These are phyloP conservation scores for Irpex lacteus DNA, from an alignment of 1,284 basidiomycete species.

Conservation along the genomic window DNA sequence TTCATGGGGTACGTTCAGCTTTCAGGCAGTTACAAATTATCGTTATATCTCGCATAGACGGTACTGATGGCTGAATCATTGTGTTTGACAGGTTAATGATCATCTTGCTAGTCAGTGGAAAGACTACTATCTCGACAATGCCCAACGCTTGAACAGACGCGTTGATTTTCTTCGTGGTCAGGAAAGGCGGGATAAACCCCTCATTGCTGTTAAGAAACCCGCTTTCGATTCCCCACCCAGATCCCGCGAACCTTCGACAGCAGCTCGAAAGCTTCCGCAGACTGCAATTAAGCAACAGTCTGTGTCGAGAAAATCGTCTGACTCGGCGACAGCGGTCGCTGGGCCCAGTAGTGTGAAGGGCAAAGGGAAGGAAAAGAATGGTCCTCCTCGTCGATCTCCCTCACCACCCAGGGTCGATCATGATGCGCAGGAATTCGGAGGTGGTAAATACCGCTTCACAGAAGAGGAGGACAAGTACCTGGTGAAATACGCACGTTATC, in stretches of 20 bases:
- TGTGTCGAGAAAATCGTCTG: not conserved
- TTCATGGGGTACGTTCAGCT: constrained; percentile 37
- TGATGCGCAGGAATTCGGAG: constrained; percentile 39
- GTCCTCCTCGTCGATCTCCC: constrained; percentile 58
- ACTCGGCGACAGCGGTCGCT: not conserved
- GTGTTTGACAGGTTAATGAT: constrained; percentile 37
- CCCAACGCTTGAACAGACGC: constrained; percentile 50
- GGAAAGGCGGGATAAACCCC: constrained; percentile 21
- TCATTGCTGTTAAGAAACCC: constrained; percentile 12
- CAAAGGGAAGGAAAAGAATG: constrained; percentile 3
- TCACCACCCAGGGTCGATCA: constrained; percentile 49
- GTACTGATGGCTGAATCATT: no score
- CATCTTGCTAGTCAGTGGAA: constrained; percentile 56
- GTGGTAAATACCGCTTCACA: constrained; percentile 44
- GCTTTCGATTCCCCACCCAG: constrained; percentile 4
- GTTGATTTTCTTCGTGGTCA: constrained; percentile 25
- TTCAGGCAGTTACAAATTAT: not conserved
- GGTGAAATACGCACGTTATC: constrained; percentile 60
- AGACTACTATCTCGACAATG: constrained; percentile 70
- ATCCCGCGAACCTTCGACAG: not conserved
- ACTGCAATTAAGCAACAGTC: not conserved
- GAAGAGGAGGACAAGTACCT: constrained; percentile 62
- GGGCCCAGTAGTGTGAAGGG: constrained; percentile 1
- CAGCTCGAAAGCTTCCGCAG: constrained; percentile 1
- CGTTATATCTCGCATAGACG: no score